Percentiles rank a stretch among this genome's conserved stretches.
These are phyloP conservation scores for Penicillium argentinense DNA, from an alignment of 495 filamentous ascomycete genomes.

Conservation along the genomic window DNA sequence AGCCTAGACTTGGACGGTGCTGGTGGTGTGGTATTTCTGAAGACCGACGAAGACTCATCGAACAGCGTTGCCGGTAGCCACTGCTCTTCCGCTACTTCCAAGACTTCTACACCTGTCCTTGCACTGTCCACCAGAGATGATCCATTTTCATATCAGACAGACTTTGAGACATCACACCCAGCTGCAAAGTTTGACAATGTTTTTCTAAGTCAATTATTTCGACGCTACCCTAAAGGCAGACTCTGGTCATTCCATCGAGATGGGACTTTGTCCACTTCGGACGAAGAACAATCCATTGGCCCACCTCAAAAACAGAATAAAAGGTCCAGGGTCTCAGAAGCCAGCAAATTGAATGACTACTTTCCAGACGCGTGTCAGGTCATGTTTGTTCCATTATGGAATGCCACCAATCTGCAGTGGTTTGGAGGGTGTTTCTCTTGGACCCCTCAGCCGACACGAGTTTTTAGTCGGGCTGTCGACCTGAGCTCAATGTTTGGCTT, in stretches of 20 bases:
- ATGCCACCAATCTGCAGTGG: constrained; percentile 58
- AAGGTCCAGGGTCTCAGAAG: neutral
- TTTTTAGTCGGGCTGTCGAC: constrained; percentile 23
- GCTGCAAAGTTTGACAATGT: constrained; percentile 18
- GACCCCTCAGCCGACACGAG: constrained; percentile 27
- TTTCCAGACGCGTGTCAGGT: constrained; percentile 27
- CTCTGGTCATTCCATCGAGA: constrained; percentile 57
- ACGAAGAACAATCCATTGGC: constrained; percentile 16
- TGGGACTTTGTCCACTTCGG: constrained; percentile 19
- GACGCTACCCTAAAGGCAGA: constrained; percentile 54
- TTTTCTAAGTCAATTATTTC: constrained; percentile 45
- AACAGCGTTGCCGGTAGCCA: neutral
- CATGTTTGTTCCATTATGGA: constrained; percentile 59
- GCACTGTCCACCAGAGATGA: neutral
- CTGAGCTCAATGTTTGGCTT: constrained; percentile 50
- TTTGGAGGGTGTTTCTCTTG: constrained; percentile 60
- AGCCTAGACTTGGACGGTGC: constrained; percentile 38
- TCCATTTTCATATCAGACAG: neutral
- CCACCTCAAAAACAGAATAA: neutral
- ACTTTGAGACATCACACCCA: constrained; percentile 6
- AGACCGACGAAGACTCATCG: constrained; percentile 1
- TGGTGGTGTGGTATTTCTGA: constrained; percentile 46
- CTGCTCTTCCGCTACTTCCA: too few relatives aligned
- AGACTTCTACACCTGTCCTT: neutral
- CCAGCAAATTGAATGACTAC: constrained; percentile 17